A percentile compares a stretch with the other conserved stretches of the same genome.
These are phyloP conservation scores for Mortierella sp. DNA, from an alignment of 371 early-diverging fungal genomes.

Conservation along the genomic window DNA sequence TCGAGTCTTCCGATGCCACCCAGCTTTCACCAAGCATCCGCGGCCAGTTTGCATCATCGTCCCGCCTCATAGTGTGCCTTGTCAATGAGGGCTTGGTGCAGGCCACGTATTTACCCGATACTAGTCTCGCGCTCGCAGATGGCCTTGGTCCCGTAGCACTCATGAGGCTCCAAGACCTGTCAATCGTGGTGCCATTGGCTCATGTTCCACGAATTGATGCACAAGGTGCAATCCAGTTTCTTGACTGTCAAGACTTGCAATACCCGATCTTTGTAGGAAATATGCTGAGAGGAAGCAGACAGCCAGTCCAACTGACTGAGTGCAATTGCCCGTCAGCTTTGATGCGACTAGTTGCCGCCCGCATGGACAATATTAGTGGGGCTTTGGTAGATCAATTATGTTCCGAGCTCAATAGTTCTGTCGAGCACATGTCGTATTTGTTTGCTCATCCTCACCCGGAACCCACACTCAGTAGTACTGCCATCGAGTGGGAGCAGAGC, in stretches of 20 bases:
- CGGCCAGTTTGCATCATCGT: conserved; percentile 64
- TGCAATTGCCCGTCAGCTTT: conserved; percentile 37
- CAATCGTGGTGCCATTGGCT: conserved; percentile 20
- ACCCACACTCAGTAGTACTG: conserved; percentile 62
- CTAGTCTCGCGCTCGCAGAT: conserved; percentile 13
- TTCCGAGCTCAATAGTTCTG: conserved; percentile 62
- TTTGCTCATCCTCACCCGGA: conserved; percentile 65
- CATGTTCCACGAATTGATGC: conserved; percentile 16
- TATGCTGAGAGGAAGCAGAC: background rate
- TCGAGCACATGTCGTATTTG: conserved; percentile 60
- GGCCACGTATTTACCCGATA: conserved; percentile 59
- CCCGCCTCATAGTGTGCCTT: conserved; percentile 72
- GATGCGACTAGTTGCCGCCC: conserved; percentile 56
- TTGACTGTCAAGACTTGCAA: conserved; percentile 18
- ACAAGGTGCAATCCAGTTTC: conserved; percentile 12
- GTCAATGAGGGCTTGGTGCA: conserved; percentile 69
- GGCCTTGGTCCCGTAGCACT: conserved; percentile 20
- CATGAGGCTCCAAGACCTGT: conserved; percentile 16
- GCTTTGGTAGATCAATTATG: conserved; percentile 34
- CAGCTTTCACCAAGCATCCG: conserved; percentile 20
- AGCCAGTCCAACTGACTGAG: conserved; percentile 17
- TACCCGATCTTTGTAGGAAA: conserved; percentile 23
- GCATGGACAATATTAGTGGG: conserved; percentile 42
- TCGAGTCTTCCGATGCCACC: conserved; percentile 4
- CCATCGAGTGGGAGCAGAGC: conserved; percentile 81